Evolutionary conservation across 2,329 filamentous ascomycete genomes (phyloP), one percentile per base, ranked within the genome.

Genomic region (Fusarium sp.): DNA sequence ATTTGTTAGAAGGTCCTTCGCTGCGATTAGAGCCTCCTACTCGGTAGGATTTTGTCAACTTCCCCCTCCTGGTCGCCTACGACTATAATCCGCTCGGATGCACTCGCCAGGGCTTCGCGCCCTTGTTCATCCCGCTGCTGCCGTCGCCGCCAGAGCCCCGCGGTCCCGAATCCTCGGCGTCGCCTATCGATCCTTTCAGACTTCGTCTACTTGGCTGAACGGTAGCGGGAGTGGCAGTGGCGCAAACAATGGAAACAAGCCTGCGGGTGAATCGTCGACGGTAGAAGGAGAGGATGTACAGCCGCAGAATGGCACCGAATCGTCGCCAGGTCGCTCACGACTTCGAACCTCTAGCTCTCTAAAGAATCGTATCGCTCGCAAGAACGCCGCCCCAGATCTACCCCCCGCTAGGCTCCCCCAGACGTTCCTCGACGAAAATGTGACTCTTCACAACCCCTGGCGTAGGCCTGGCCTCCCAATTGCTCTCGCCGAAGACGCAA

Each of bases 391-490:
- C 33, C 78, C 80, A 25, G 80, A 81, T 46, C 70, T 87, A 10
- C 86, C 86, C n/a, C 80, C 83, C 2, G 79, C 87, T 20, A 80
- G 83, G 54, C 78, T 91, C 13, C 88, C 89, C 0, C 77, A 82
- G 61, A 85, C 82, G 77, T 91, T 91, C 66, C 77, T 87, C 58
- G 78, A 84, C 38, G 76, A 80, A 18, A 85, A 85, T 59, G 82
- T 91, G 38, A 74, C 65, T 11, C 61, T 77, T 23, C 73, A 75
- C 54, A 27, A 70, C 50, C n/a, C 58, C n/a, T 61, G 62, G n/a
- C 67, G 44, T 13, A 73, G 73, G 50, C 79, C 77, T 16, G 64
- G 65, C 9, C 70, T 80, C 10, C 77, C 79, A 6, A 55, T 62
- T 31, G 78, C 77, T 16, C 73, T 80, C 11, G 64, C 67, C 14